Percentiles rank a stretch among this genome's conserved stretches.
Evolutionary conservation across 2,329 filamentous ascomycete genomes (phyloP).

Genomic region (Apiospora kogelbergensis): DNA sequence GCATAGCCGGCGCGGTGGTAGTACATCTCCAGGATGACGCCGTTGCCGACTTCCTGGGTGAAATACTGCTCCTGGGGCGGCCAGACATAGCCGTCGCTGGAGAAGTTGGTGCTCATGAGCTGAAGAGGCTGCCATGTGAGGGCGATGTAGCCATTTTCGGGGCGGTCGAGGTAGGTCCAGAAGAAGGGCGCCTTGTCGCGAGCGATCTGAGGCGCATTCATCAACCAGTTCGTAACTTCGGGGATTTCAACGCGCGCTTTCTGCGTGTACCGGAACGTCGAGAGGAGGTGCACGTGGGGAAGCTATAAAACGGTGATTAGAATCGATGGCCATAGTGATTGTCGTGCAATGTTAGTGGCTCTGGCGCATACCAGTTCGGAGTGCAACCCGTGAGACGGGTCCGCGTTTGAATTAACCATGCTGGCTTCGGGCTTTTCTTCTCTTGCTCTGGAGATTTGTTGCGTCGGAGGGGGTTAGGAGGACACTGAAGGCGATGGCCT

Average conservation of each 20-base stretch:
- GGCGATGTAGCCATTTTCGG: conserved; percentile 77
- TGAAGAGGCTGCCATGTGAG: conserved; percentile 85
- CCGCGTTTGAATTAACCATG: conserved; percentile 37
- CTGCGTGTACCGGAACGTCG: conserved; percentile 75
- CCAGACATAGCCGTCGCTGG: conserved; percentile 93
- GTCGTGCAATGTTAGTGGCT: conserved; percentile 4
- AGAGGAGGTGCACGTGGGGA: conserved; percentile 87
- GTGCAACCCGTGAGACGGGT: conserved; percentile 48
- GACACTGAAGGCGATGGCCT: conserved; percentile 9
- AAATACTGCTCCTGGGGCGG: conserved; percentile 76
- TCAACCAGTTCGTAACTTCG: conserved; percentile 80
- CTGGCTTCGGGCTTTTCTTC: no score
- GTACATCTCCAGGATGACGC: conserved; percentile 78
- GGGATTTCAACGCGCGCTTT: conserved; percentile 70
- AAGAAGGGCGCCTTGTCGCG: conserved; percentile 83
- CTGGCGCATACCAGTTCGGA: conserved; percentile 37
- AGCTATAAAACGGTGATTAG: conserved; percentile 51
- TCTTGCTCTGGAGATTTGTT: no score
- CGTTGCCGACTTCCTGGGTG: conserved; percentile 68
- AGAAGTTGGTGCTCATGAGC: conserved; percentile 70
- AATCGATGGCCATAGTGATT: conserved; percentile 15
- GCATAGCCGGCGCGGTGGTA: conserved; percentile 80
- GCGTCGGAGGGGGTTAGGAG: no score
- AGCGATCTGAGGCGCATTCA: conserved; percentile 81
- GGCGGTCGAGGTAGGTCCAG: conserved; percentile 88